Conservation (phyloP, 805 yeast species). For the Wickerhamia fluorescens region DNA sequence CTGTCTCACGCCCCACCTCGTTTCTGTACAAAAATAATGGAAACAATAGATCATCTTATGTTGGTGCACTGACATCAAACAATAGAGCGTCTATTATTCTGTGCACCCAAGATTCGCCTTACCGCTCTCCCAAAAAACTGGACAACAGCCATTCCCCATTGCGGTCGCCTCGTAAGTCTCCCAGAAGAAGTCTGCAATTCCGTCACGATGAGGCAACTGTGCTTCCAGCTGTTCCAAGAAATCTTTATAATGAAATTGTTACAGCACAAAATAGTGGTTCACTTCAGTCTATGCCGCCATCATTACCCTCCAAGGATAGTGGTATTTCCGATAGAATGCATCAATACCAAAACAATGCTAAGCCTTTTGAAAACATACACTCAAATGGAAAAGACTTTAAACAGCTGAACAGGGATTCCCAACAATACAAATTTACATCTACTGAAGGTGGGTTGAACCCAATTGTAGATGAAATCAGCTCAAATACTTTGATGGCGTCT, state of each 20-base stretch:
- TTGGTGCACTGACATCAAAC: slow-evolving; percentile 4
- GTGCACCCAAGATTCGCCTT: slow-evolving; percentile 25
- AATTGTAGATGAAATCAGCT: slow-evolving; percentile 13
- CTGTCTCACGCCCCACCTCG: slow-evolving; percentile 36
- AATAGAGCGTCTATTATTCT: slow-evolving; percentile 24
- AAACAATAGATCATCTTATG: slow-evolving; percentile 11
- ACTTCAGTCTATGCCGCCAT: slow-evolving; percentile 27
- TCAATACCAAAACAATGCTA: slow-evolving; percentile 2
- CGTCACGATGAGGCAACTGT: slow-evolving; percentile 8
- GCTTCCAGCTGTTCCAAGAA: slow-evolving; percentile 32
- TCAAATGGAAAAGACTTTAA: no score
- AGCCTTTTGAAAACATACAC: no score
- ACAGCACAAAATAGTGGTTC: slow-evolving; percentile 24
- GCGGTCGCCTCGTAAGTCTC: slow-evolving; percentile 13
- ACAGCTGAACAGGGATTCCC: no score
- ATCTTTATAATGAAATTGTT: slow-evolving; percentile 37
- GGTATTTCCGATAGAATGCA: slow-evolving; percentile 5
- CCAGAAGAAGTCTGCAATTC: slow-evolving; percentile 13
- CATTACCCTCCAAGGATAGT: slow-evolving; percentile 35
- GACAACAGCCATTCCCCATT: slow-evolving; percentile 18
- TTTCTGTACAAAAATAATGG: slow-evolving; percentile 30
- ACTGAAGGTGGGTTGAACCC: slow-evolving; percentile 5
- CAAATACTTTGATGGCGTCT: slow-evolving; percentile 17
- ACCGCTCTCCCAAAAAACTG: slow-evolving; percentile 17
- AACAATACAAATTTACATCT: slow-evolving; percentile 3